Evolutionary conservation across 2,329 filamentous ascomycete species (phyloP), one percentile per base, ranked within the genome.

Genomic region (Ceratocystis diversiconidia): DNA sequence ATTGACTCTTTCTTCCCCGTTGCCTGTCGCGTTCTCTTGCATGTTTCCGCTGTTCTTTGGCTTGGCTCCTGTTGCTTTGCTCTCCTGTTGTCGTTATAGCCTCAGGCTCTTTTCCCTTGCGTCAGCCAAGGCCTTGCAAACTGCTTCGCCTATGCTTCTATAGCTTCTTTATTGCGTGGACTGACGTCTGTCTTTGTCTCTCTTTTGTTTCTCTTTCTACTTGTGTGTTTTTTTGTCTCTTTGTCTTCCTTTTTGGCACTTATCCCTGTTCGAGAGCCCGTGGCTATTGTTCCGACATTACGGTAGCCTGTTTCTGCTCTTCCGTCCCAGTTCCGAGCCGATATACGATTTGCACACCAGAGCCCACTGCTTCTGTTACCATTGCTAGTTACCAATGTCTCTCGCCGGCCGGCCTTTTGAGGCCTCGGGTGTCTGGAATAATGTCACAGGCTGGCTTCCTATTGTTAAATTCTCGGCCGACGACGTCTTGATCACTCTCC

Each of bases 401-500:
- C 25, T 48, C 6, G n/a, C 59, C 64, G 44, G 48, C 43, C 44
- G 3, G 28, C 59, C 59, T 15, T n/a, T 52, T 2, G 22, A 52
- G 43, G 65, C n/a, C 22, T 36, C 50, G 4, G 50, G 41, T 15
- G 22, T 41, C 48, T 52, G 46, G 36, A n/a, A 50, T 43, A 46
- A 43, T 36, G 52, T 63, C 28, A 30, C 15, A 22, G 32, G 43
- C 30, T 15, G 25, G 28, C 48, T 63, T n/a, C 65, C 63, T n/a
- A 22, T 59, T 8, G 1, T 36, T 44, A 55, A 63, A 25, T 19
- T 60, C 30, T 61, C 63, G 52, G 19, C 46, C 61, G n/a, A 46
- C 19, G 30, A 65, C 15, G 44, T 46, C 28, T 43, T 68, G 12
- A 50, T 65, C 17, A 57, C 32, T 22, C n/a, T 66, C 15, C 82